Percentiles rank a stretch among this genome's conserved stretches.
Evolutionary conservation across 2,329 filamentous ascomycete genomes (phyloP).

Genomic region (Exserohilum rostratum): DNA sequence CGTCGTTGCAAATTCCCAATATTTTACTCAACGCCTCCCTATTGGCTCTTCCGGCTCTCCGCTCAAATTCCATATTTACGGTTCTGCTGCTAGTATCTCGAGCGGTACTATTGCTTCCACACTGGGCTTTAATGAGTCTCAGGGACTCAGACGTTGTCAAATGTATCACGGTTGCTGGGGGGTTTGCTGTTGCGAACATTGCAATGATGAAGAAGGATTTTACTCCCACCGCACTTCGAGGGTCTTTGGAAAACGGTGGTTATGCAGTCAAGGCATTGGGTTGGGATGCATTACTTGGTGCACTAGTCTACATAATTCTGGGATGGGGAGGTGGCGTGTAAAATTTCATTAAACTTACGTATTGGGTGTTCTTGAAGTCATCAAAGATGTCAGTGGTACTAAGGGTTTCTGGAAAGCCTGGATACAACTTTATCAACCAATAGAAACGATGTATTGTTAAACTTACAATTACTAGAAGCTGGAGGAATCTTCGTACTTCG

Average conservation of each 20-base stretch:
- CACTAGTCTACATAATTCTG: slow-evolving; percentile 22
- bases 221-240: slow-evolving; percentile 8
- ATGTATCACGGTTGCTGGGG: slow-evolving; percentile 29
- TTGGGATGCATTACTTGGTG: slow-evolving; percentile 35
- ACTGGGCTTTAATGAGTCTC: slow-evolving; percentile 23
- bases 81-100: slow-evolving; percentile 27
- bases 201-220: slow-evolving; percentile 25
- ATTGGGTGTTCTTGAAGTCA: neutral
- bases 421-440: no score
- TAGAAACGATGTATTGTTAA: no score
- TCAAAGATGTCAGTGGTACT: no score
- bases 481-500: no score
- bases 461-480: no score
- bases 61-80: slow-evolving; percentile 23
- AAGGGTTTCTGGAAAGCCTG: no score
- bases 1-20: slow-evolving; percentile 31
- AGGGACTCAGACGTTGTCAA: slow-evolving; percentile 24
- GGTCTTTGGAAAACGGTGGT: slow-evolving; percentile 16
- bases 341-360: neutral
- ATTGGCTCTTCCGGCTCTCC: slow-evolving; percentile 27
- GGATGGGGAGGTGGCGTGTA: slow-evolving; percentile 37
- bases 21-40: slow-evolving; percentile 34
- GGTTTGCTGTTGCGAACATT: slow-evolving; percentile 33
- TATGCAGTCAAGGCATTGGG: slow-evolving; percentile 33
- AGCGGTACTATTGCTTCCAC: slow-evolving; percentile 31